Percentiles rank a stretch among this genome's conserved stretches.
phyloP scores from a whole-genome alignment of 2,329 filamentous ascomycete genomes.

The Cryphonectria nitschkei region DNA sequence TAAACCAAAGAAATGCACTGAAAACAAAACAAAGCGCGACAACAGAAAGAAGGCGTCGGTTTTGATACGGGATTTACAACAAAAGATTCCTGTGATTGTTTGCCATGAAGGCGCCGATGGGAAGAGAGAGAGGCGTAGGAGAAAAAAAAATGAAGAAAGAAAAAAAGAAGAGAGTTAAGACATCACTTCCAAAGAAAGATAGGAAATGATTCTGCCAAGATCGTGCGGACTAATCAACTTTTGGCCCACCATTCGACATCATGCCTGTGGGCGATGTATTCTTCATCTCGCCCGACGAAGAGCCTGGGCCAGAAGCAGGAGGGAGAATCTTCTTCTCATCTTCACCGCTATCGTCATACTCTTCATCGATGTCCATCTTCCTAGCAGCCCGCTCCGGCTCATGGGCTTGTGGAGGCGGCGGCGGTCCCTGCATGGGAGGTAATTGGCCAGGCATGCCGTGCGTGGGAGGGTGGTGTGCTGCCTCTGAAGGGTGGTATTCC shows the following conservation, averaged over 20 bases:
- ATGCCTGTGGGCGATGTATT: conserved; percentile 49
- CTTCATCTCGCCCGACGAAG: conserved; percentile 57
- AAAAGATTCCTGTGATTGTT: not conserved
- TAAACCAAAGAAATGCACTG: conserved; percentile 3
- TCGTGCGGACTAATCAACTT: conserved; percentile 18
- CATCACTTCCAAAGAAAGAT: not conserved
- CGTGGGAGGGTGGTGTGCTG: conserved; percentile 79
- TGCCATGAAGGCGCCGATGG: not conserved
- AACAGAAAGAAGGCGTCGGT: conserved; percentile 9
- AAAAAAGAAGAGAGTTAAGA: not conserved
- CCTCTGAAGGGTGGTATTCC: conserved; percentile 88
- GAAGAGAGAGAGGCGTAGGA: not conserved
- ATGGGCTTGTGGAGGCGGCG: conserved; percentile 50
- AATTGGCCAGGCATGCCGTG: conserved; percentile 62
- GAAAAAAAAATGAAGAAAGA: not conserved
- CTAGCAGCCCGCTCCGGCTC: conserved; percentile 84
- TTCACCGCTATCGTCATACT: conserved; percentile 93
- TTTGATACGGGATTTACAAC: not conserved
- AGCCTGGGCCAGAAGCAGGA: conserved; percentile 43
- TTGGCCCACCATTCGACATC: conserved; percentile 27
- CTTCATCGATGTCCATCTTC: conserved; percentile 96
- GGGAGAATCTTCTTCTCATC: conserved; percentile 70
- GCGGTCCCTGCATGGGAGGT: conserved; percentile 65
- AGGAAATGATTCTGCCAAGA: not conserved
- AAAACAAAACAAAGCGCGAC: not conserved